These are phyloP conservation scores for Starmerella stigmatis DNA, from an alignment of 805 yeast genomes.

Conservation along the genomic window DNA sequence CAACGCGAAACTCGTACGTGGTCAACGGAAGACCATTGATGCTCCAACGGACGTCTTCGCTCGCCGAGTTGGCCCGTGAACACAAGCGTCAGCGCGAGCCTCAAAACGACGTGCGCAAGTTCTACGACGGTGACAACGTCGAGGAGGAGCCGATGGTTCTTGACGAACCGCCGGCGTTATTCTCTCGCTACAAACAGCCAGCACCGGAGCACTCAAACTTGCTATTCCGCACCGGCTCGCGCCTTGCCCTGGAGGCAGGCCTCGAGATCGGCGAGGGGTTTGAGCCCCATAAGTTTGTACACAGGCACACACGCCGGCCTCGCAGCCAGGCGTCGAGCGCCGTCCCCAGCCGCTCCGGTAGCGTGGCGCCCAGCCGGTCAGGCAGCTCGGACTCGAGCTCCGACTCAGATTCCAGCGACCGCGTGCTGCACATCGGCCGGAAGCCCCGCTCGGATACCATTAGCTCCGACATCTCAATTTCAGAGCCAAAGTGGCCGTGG, in stretches of 20 bases:
- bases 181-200: not conserved
- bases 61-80: constrained; percentile 24
- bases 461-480: not conserved
- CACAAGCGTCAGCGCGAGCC: constrained; percentile 9
- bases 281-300: not conserved
- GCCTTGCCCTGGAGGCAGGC: constrained; percentile 7
- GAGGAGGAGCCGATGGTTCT: constrained; percentile 1
- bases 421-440: constrained; percentile 5
- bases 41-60: constrained; percentile 18
- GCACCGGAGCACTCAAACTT: constrained; percentile 12
- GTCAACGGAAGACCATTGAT: constrained; percentile 2
- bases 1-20: not conserved
- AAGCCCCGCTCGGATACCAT: constrained; percentile 1
- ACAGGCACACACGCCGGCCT: not conserved
- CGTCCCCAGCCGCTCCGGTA: constrained; percentile 1
- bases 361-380: constrained; percentile 6
- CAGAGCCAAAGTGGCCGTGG: not conserved
- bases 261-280: constrained; percentile 12
- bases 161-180: not conserved
- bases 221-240: constrained; percentile 17
- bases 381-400: constrained; percentile 1
- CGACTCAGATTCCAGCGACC: constrained; percentile 5
- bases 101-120: constrained; percentile 19
- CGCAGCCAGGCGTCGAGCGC: constrained; percentile 7
- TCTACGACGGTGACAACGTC: constrained; percentile 10